Evolutionary conservation across 495 filamentous ascomycete genomes (phyloP), one percentile per base, ranked within the genome.

Genomic region (Cudoniella acicularis): DNA sequence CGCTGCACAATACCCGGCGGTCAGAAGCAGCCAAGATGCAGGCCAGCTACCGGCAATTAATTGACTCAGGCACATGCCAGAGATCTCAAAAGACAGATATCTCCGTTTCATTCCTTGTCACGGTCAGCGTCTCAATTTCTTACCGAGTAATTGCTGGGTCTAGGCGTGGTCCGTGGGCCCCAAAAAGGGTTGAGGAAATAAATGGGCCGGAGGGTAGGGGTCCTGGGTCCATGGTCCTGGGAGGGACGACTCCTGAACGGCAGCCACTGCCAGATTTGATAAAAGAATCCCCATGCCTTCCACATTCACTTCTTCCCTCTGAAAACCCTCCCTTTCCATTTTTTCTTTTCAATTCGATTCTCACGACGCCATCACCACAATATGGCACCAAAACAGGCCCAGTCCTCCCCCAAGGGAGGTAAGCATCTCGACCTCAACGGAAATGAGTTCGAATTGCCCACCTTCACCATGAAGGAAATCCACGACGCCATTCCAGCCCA

Each of bases 401-500:
- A 47, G 11, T n/a, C 41, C 54, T 10, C 41, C 13, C 42, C 40
- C 16, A 10, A 4, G 8, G 2, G 59, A 46, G 18, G 54, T 18
- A 47, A 67, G 45, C 66, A 68, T 54, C 17, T 79, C 42, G 80
- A 84, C 61, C 72, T 71, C 36, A 75, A 82, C 59, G 81, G 81
- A 55, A 79, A 83, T 60, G 75, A 75, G 49, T 84, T 84, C 68
- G 70, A 80, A 56, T 59, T 83, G 20, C 81, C 81, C 3, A 73
- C 81, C 65, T 82, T 75, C 71, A 85, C 79, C 52, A 87, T 89
- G 64, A 84, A 87, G 75, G 70, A 84, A 49, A 82, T 90, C 62
- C 76, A 82, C 45, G 80, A 87, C 71, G 85, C 86, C 47, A 89
- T 89, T 52, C 87, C 87, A 10, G 67, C 78, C 17, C 78, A 86